Percentiles rank a stretch among this genome's conserved stretches.
Evolutionary conservation across 1,139 yeast genomes (phyloP).

Genomic region (Saccharomyces hybrid): DNA sequence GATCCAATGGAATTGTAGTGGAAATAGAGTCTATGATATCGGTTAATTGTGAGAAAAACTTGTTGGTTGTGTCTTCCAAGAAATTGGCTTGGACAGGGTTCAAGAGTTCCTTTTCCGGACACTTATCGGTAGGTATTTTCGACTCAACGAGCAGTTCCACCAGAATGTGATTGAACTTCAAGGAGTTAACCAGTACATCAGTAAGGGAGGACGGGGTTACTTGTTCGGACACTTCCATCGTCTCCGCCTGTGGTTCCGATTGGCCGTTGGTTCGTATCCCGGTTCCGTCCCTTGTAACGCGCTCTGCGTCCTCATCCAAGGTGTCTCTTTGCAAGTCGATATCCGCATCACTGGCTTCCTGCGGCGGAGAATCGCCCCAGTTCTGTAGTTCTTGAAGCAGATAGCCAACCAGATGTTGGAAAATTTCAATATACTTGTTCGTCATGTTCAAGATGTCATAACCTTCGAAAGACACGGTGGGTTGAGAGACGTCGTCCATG

Average conservation of each 20-base stretch:
- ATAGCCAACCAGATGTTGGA: conserved; percentile 11
- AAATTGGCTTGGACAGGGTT: conserved; percentile 20
- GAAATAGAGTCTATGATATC: conserved; percentile 10
- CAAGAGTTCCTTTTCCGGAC: conserved; percentile 3
- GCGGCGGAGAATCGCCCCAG: conserved; percentile 3
- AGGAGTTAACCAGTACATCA: conserved; percentile 20
- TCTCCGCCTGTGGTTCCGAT: conserved; percentile 10
- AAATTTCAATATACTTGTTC: conserved; percentile 12
- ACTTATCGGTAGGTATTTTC: conserved; percentile 3
- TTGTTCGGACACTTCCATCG: conserved; percentile 25
- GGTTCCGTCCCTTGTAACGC: conserved; percentile 9
- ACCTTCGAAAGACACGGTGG: conserved; percentile 7
- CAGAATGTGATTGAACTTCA: conserved; percentile 17
- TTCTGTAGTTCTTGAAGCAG: conserved; percentile 18
- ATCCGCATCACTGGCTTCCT: conserved; percentile 3
- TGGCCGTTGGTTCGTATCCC: conserved; percentile 9
- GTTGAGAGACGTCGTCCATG: conserved; percentile 7
- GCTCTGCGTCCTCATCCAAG: conserved; percentile 1
- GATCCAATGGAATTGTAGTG: background rate
- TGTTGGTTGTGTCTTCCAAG: conserved; percentile 15
- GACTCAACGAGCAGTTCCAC: conserved; percentile 18
- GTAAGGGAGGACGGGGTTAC: conserved; percentile 19
- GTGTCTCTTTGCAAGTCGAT: conserved; percentile 5
- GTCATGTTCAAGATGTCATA: conserved; percentile 13
- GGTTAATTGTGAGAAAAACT: conserved; percentile 15